Percentiles rank a stretch among this genome's conserved stretches.
phyloP scores from a whole-genome alignment of 2,329 filamentous ascomycete species.

The Colletotrichum theobromicola region DNA sequence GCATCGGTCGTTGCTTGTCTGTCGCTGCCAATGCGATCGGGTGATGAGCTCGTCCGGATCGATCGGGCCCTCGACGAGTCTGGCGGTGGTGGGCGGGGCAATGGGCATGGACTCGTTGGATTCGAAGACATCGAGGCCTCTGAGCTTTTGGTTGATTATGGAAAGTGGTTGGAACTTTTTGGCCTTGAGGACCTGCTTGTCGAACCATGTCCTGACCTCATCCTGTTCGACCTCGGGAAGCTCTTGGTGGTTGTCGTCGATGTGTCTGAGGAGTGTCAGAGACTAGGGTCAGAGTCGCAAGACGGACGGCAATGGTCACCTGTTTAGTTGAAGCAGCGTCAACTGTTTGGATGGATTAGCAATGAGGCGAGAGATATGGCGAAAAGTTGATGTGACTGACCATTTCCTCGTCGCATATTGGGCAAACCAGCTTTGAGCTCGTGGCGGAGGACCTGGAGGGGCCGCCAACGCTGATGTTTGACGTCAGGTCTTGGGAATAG shows the following conservation, averaged over 20 bases:
- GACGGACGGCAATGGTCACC: constrained; percentile 42
- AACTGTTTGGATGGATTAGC: constrained; percentile 60
- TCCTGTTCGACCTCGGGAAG: constrained; percentile 88
- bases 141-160: constrained; percentile 90
- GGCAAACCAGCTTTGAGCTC: constrained; percentile 79
- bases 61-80: constrained; percentile 46
- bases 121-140: constrained; percentile 91
- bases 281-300: constrained; percentile 1
- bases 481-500: constrained; percentile 78
- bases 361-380: neutral
- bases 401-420: constrained; percentile 99
- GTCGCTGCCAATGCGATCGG: constrained; percentile 85
- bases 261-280: constrained; percentile 45
- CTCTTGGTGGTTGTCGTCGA: constrained; percentile 91
- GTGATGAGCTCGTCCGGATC: constrained; percentile 93
- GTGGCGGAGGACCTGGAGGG: constrained; percentile 61
- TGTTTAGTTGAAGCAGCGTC: constrained; percentile 90
- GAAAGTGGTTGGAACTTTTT: constrained; percentile 93
- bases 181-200: constrained; percentile 90
- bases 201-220: constrained; percentile 97
- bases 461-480: constrained; percentile 74
- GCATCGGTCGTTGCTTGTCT: constrained; percentile 77
- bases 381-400: constrained; percentile 52
- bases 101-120: constrained; percentile 73
- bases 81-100: constrained; percentile 37